phyloP scores from a whole-genome alignment of 2,329 filamentous ascomycete genomes.

The Aspergillus sergii region DNA sequence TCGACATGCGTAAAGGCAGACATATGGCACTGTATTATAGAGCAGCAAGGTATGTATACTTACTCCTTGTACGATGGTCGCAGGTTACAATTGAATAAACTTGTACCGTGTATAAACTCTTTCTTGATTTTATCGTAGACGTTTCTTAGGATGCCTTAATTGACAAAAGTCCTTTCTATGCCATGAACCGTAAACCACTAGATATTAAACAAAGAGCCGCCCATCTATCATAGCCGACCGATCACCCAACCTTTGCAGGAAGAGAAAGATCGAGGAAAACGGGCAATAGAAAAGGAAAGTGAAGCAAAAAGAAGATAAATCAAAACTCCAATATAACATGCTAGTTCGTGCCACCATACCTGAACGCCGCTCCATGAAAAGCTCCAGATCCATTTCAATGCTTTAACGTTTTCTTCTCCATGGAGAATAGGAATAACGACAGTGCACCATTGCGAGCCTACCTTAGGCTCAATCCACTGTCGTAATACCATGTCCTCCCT shows the following conservation, averaged over 20 bases:
- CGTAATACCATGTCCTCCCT: neutral
- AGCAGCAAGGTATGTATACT: neutral
- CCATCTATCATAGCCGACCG: neutral
- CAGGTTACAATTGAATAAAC: neutral
- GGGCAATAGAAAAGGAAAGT: neutral
- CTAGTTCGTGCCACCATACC: neutral
- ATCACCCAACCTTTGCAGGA: neutral
- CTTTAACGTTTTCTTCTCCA: neutral
- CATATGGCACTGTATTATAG: neutral
- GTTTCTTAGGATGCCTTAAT: neutral
- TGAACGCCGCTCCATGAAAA: neutral
- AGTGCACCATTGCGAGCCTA: no score
- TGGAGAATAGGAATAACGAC: neutral
- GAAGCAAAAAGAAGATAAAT: neutral
- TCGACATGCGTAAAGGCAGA: neutral
- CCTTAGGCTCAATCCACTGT: neutral
- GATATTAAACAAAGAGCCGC: neutral
- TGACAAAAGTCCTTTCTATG: neutral
- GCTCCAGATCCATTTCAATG: neutral
- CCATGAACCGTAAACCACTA: neutral
- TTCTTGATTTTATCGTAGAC: neutral
- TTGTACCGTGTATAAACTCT: neutral
- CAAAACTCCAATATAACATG: neutral
- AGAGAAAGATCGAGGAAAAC: neutral
- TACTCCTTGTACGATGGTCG: neutral